Conservation (phyloP, 345 rosid species). For the Lepidium sativum region DNA sequence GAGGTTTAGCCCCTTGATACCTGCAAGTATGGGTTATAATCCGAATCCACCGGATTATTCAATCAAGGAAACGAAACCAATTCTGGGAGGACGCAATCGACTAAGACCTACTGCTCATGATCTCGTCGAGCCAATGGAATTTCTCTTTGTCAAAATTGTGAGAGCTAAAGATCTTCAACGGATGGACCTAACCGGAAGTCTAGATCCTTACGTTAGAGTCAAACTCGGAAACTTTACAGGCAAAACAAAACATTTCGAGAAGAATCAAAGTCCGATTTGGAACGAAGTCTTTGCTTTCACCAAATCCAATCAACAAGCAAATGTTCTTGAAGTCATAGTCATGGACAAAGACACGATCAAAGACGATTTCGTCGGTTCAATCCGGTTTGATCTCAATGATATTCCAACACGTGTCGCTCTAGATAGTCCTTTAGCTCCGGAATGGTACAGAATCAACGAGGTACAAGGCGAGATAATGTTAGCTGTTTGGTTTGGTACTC, state of each 20-base stretch:
- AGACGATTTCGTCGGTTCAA: conserved; percentile 71
- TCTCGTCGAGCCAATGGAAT: conserved; percentile 89
- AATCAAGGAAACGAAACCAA: conserved; percentile 77
- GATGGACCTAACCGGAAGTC: conserved; percentile 69
- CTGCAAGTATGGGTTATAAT: not conserved
- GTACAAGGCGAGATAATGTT: conserved; percentile 76
- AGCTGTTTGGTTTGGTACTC: conserved; percentile 95
- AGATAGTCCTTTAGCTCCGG: conserved; percentile 91
- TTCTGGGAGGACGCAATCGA: conserved; percentile 68
- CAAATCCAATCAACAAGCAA: conserved; percentile 56
- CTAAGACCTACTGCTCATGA: conserved; percentile 59
- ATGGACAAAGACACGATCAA: conserved; percentile 67
- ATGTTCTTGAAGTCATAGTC: conserved; percentile 54
- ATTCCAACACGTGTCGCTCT: conserved; percentile 72
- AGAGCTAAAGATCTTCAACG: conserved; percentile 76
- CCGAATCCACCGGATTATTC: conserved; percentile 54
- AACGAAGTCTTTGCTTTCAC: conserved; percentile 86
- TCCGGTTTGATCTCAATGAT: conserved; percentile 55
- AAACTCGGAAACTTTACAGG: conserved; percentile 87
- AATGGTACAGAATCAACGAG: conserved; percentile 80
- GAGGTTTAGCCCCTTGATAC: not conserved
- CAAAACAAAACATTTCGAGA: conserved; percentile 60
- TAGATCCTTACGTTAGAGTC: conserved; percentile 78
- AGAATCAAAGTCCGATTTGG: conserved; percentile 76
- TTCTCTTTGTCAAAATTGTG: conserved; percentile 73